Percentiles rank a stretch among this genome's conserved stretches.
phyloP scores from a whole-genome alignment of 192 early-diverging fungal genomes.

The Funneliformis geosporum region DNA sequence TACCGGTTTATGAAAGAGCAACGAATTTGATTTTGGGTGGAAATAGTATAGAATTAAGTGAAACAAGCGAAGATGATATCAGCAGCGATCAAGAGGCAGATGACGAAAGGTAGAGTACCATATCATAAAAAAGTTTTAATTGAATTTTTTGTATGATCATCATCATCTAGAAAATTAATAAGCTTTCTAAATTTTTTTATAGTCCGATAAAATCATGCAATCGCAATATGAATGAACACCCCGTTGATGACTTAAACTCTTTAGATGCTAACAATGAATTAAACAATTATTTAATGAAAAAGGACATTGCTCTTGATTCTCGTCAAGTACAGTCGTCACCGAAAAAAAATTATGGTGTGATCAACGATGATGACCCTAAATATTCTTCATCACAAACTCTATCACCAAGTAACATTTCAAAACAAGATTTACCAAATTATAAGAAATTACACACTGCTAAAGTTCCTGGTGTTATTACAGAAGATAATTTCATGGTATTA shows the following conservation, averaged over 20 bases:
- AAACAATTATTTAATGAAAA: neutral
- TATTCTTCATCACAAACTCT: neutral
- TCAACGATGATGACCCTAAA: neutral
- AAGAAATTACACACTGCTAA: neutral
- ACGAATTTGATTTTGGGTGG: neutral
- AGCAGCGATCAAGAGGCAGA: conserved; percentile 1
- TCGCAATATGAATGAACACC: neutral
- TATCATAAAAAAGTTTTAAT: too few species aligned
- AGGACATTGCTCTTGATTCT: neutral
- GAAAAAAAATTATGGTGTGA: neutral
- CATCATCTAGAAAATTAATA: neutral
- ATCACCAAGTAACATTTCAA: neutral
- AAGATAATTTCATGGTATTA: conserved; percentile 17
- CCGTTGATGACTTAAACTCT: neutral
- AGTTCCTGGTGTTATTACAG: conserved; percentile 3
- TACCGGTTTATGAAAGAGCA: neutral
- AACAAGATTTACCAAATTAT: neutral
- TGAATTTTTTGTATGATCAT: neutral
- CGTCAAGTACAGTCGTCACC: neutral
- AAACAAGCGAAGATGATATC: neutral
- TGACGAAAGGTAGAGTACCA: neutral
- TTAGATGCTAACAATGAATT: neutral
- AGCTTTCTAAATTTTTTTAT: neutral
- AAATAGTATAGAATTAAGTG: neutral
- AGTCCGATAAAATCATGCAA: neutral